Conservation (phyloP, 2,329 filamentous ascomycete species). For the Xylariales sp. region DNA sequence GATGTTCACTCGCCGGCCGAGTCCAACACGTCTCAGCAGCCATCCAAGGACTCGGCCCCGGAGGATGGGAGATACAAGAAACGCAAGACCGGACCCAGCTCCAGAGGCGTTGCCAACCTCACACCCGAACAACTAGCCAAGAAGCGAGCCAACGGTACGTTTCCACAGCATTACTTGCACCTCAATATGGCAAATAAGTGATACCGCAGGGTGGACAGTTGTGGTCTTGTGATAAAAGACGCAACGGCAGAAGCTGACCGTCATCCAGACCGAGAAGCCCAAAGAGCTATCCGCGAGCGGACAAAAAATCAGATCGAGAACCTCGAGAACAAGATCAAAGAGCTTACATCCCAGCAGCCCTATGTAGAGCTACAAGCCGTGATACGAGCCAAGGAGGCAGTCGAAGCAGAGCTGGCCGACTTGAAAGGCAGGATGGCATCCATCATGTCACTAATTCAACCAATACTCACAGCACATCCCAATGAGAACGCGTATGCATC, state of each 20-base stretch:
- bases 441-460: slow-evolving; percentile 61
- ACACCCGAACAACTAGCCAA: slow-evolving; percentile 73
- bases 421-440: slow-evolving; percentile 65
- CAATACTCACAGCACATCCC: slow-evolving; percentile 35
- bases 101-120: slow-evolving; percentile 55
- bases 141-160: slow-evolving; percentile 52
- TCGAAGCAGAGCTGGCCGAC: slow-evolving; percentile 76
- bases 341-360: slow-evolving; percentile 74
- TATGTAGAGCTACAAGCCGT: slow-evolving; percentile 79
- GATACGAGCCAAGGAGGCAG: slow-evolving; percentile 69
- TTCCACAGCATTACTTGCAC: no score
- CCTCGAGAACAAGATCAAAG: slow-evolving; percentile 67
- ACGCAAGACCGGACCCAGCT: slow-evolving; percentile 39
- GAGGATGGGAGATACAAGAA: slow-evolving; percentile 33
- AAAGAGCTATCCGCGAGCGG: slow-evolving; percentile 77
- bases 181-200: no score
- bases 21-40: slow-evolving; percentile 13
- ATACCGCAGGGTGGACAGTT: no score
- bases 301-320: slow-evolving; percentile 76
- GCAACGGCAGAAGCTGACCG: slow-evolving; percentile 11
- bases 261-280: slow-evolving; percentile 70
- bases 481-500: slow-evolving; percentile 3
- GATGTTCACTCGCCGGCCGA: slow-evolving; percentile 18
- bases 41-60: slow-evolving; percentile 7
- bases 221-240: no score